Evolutionary conservation across 495 filamentous ascomycete genomes (phyloP), one percentile per base, ranked within the genome.

Genomic region (Lasiosphaeris hirsuta): DNA sequence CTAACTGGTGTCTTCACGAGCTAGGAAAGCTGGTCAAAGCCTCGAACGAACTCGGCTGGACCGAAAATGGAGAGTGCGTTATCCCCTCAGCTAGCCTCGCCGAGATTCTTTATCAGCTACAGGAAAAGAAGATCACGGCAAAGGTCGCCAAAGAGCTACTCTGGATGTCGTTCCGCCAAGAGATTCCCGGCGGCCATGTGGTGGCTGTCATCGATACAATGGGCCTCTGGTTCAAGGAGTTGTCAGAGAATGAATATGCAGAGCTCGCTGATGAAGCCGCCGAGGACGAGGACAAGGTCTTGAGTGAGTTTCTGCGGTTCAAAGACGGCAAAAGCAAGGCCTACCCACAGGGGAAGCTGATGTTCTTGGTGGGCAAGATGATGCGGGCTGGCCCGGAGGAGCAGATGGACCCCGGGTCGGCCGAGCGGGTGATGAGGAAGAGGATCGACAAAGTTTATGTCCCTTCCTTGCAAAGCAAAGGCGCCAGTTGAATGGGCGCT

Each of bases 341-440:
- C 0, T 78, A 84, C 48, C 76, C 71, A 4, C 75, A 80, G 47
- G 87, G 88, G 3, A 96, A 96, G 72, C 70, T 95, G 33, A 87
- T 86, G 64, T 97, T 86, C 71, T 85, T 97, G 59, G 86, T 98
- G 5, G 94, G 94, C 14, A 87, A 88, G 72, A 94, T 97, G 89
- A 90, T 98, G 81, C 79, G 83, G 46, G 73, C 75, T 37, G 87
- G 90, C 7, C 82, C 83, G 33, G 85, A 90, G 61, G 88, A 91
- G 36, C 86, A 82, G 5, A 85, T 96, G 35, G 86, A 95, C 71
- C 86, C 93, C 6, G 78, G 72, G 48, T 82, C 78, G 58, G 95
- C 90, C 0, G 86, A 88, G 74, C 75, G 71, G 57, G 74, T 86
- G 15, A 71, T 96, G 64, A 78, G 78, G 63, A 72, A 73, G 54